These are phyloP conservation scores for Phytophthora palmivora DNA, from an alignment of 352 stramenopile species.

Conservation along the genomic window DNA sequence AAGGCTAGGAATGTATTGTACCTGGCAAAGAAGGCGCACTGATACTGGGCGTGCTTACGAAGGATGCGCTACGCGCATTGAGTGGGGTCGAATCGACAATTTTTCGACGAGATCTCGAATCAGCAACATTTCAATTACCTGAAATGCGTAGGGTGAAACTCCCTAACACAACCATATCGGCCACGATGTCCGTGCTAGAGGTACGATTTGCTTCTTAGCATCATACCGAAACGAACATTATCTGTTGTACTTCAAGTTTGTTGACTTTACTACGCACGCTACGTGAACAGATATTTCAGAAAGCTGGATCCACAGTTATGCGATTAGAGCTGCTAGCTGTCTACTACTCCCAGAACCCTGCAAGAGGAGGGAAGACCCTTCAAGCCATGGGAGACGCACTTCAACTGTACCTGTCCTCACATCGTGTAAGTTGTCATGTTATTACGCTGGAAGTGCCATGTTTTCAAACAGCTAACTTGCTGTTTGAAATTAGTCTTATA, in stretches of 20 bases:
- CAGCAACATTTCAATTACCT: constrained; percentile 56
- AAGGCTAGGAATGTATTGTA: not conserved
- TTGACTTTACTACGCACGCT: not conserved
- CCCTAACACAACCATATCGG: constrained; percentile 43
- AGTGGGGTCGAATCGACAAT: constrained; percentile 72
- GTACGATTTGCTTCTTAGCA: constrained; percentile 19
- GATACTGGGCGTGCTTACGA: constrained; percentile 10
- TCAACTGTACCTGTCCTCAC: constrained; percentile 50
- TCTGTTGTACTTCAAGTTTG: not conserved
- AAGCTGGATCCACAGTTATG: constrained; percentile 60
- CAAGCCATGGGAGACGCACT: constrained; percentile 68
- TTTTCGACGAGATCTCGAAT: constrained; percentile 48
- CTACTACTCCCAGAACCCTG: constrained; percentile 70
- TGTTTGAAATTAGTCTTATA: constrained; percentile 18
- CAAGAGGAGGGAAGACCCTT: constrained; percentile 65
- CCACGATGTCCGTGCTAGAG: constrained; percentile 55
- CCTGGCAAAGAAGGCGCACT: not conserved
- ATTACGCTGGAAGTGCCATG: too few relatives aligned
- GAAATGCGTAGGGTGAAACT: constrained; percentile 51
- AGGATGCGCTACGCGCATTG: constrained; percentile 68
- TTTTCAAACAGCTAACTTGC: constrained; percentile 1
- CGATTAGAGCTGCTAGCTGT: constrained; percentile 69
- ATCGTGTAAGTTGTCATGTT: constrained; percentile 47
- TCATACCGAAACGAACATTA: not conserved
- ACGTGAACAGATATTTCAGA: constrained; percentile 48